These are phyloP conservation scores for Penicillium roqueforti DNA, from an alignment of 495 filamentous ascomycete genomes.

Conservation along the genomic window DNA sequence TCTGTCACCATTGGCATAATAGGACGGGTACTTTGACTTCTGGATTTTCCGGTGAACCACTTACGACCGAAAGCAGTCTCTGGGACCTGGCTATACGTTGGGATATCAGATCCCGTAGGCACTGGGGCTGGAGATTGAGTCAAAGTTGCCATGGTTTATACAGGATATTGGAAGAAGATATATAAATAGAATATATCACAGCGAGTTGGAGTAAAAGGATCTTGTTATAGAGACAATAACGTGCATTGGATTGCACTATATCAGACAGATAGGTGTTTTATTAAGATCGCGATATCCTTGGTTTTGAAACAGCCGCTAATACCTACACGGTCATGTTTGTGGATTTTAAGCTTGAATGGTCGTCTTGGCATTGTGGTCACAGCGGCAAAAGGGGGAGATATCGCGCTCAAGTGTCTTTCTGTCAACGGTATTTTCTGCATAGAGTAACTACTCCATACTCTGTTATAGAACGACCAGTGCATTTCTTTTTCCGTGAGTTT, in stretches of 20 bases:
- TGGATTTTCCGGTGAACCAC: too few species aligned
- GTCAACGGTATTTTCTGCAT: background rate
- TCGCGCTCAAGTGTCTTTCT: background rate
- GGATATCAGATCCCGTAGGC: conserved; percentile 18
- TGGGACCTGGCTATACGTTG: conserved; percentile 32
- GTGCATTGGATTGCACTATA: background rate
- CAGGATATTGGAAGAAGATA: background rate
- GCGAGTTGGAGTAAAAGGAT: background rate
- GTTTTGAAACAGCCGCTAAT: background rate
- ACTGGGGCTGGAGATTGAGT: conserved; percentile 11
- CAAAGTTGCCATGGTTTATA: background rate
- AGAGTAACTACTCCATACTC: too few species aligned
- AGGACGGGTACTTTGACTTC: too few species aligned
- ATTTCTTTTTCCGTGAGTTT: background rate
- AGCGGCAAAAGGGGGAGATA: background rate
- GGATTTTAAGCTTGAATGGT: conserved; percentile 17
- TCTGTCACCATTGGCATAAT: too few species aligned
- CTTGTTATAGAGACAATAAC: background rate
- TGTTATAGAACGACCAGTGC: too few species aligned
- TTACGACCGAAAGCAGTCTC: conserved; percentile 37
- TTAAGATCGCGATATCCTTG: background rate
- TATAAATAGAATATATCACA: background rate
- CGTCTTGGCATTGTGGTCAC: conserved; percentile 13
- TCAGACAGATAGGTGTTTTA: background rate
- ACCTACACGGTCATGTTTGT: background rate